These are phyloP conservation scores for Naegleria lovaniensis DNA, from an alignment of 208 protist species.

Conservation along the genomic window DNA sequence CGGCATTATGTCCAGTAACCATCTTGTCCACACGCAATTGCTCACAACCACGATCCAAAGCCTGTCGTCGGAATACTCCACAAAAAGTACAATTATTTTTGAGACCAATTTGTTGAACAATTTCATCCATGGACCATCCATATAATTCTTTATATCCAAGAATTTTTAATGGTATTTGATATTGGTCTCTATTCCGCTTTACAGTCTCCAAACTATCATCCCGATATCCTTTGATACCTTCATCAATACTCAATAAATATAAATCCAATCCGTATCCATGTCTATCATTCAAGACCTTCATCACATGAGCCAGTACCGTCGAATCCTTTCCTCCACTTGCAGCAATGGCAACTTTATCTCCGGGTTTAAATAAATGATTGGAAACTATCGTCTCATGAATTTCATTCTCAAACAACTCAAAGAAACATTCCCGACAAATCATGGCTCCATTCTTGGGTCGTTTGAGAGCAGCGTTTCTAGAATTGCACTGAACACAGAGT, in stretches of 20 bases:
- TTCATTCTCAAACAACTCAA: constrained; percentile 82
- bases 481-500: background rate
- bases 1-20: constrained; percentile 96
- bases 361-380: constrained; percentile 74
- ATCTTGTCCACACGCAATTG: constrained; percentile 79
- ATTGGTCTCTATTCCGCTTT: constrained; percentile 76
- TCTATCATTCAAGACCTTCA: constrained; percentile 77
- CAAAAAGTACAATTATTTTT: constrained; percentile 94
- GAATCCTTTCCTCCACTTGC: constrained; percentile 94
- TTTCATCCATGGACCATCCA: constrained; percentile 94
- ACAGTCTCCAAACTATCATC: constrained; percentile 94
- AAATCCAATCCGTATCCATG: constrained; percentile 84
- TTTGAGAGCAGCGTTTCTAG: constrained; percentile 49
- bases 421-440: constrained; percentile 89
- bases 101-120: constrained; percentile 79
- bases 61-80: constrained; percentile 92
- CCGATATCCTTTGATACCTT: constrained; percentile 95
- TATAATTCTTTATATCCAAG: constrained; percentile 90
- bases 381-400: constrained; percentile 86
- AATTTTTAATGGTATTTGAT: constrained; percentile 84
- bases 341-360: constrained; percentile 83
- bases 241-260: constrained; percentile 90
- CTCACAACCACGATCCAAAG: constrained; percentile 83
- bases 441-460: constrained; percentile 75
- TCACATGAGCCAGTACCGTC: constrained; percentile 88